phyloP scores from a whole-genome alignment of 2,329 filamentous ascomycete genomes.

The Plectosphaerella sp. region DNA sequence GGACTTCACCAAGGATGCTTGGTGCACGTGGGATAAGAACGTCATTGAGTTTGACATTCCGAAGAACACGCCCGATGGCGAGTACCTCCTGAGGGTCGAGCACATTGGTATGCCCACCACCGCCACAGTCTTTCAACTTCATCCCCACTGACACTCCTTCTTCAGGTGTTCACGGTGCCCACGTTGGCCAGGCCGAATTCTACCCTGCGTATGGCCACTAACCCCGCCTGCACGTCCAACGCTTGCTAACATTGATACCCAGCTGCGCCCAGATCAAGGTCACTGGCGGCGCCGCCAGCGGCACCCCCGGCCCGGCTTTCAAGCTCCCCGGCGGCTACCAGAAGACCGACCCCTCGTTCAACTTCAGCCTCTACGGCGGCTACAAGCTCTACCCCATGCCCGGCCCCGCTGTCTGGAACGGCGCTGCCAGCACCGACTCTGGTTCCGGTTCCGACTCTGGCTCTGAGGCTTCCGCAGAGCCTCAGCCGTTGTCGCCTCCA shows the following conservation, averaged over 20 bases:
- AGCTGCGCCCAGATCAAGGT: constrained; percentile 16
- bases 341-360: constrained; percentile 15
- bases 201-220: not conserved
- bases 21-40: constrained; percentile 14
- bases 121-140: not conserved
- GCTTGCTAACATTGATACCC: constrained; percentile 1
- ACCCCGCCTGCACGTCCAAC: not conserved
- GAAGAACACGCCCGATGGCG: constrained; percentile 25
- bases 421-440: constrained; percentile 27
- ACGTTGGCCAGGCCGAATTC: constrained; percentile 11
- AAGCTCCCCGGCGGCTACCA: constrained; percentile 23
- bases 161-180: constrained; percentile 12
- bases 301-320: constrained; percentile 14
- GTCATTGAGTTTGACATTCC: constrained; percentile 27
- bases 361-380: constrained; percentile 14
- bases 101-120: constrained; percentile 19
- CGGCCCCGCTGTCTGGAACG: constrained; percentile 13
- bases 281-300: constrained; percentile 9
- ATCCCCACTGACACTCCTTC: not conserved
- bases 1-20: constrained; percentile 15
- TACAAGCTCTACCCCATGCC: constrained; percentile 13
- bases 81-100: constrained; percentile 29
- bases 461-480: constrained; percentile 26
- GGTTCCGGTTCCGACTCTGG: constrained; percentile 19
- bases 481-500: constrained; percentile 17